Base-by-base conservation (phyloP, 73 alveolate species). In the Uronychia setigera region DNA sequence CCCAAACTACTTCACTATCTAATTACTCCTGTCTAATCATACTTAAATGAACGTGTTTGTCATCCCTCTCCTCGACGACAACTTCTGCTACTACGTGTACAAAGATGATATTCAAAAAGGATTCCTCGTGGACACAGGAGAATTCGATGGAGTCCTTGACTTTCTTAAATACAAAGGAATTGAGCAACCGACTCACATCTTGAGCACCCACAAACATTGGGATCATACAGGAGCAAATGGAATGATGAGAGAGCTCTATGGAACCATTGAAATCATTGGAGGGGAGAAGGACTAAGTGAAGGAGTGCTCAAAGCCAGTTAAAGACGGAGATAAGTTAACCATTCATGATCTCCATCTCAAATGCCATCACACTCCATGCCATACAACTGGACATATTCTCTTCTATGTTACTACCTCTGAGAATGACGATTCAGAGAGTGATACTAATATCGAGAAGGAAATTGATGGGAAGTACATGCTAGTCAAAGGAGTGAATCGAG, bases 381-480 rank as follows among this genome's bases (percentile, higher is more conserved):
- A 93, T 58, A 93, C 97, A 11, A 93, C 77, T 60, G 97, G 97
- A 0, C 97, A 93, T 76, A 88, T 84, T 35, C 88, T 92, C 29
- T 93, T 84, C 76, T 91, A 93, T 80, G 80, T 91, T 74, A 60
- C 77, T 1, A 32, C 35, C 32, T 82, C 60, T 34, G 5, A 76
- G 29, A 60, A 34, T 33, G 82, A 33, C 26, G 91, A 32, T 0
- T 28, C 81, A 27, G 88, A 67, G 5, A 32, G 76, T 0, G 82
- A 83, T 29, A 25, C 30, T 34, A 90, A 83, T 0, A 85, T 26
- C 25, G 35, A 76, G 60, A 11, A 74, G n/a, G 80, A 33, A 78
- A 83, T 76, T 27, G 26, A 26, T 1, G 59, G 27, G 60, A 74
- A 75, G 76, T 31, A 28, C 60, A 81, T 81, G 82, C 26, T 1